Percentiles rank a stretch among this genome's conserved stretches.
Evolutionary conservation across 2,329 filamentous ascomycete species (phyloP).

Genomic region (Atkinsonella hypoxylon): DNA sequence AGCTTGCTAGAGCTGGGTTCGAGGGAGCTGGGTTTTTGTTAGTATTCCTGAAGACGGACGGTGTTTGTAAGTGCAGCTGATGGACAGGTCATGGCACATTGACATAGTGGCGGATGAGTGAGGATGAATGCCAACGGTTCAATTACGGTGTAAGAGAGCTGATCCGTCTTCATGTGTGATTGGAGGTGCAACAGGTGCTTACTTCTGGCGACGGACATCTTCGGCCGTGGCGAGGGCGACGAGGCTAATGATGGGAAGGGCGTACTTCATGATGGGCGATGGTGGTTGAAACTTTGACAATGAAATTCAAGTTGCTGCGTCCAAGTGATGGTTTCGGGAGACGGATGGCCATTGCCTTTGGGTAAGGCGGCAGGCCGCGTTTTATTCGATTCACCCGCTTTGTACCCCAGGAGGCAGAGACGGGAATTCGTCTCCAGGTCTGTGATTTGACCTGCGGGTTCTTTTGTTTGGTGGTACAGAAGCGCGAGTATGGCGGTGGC

Average conservation of each 20-base stretch:
- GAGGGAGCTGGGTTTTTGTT: background rate
- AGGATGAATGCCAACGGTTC: too few species aligned
- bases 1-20: constrained; percentile 1
- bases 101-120: too few species aligned
- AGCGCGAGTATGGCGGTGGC: too few species aligned
- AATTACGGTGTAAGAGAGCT: too few species aligned
- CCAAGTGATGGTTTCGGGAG: too few species aligned
- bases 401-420: too few species aligned
- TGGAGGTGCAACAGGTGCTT: background rate
- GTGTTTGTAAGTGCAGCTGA: background rate
- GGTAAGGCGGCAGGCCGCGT: background rate
- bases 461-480: background rate
- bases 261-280: constrained; percentile 3
- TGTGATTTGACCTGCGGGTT: background rate
- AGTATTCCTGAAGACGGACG: constrained; percentile 1
- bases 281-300: too few species aligned
- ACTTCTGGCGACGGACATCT: constrained; percentile 2
- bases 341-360: too few species aligned
- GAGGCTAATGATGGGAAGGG: constrained; percentile 6
- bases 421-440: background rate
- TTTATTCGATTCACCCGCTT: too few species aligned
- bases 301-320: too few species aligned
- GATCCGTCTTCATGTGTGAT: background rate
- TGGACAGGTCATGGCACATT: too few species aligned
- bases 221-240: constrained; percentile 5